Conservation (phyloP, 108 stramenopile species). For the Seminavis robusta region DNA sequence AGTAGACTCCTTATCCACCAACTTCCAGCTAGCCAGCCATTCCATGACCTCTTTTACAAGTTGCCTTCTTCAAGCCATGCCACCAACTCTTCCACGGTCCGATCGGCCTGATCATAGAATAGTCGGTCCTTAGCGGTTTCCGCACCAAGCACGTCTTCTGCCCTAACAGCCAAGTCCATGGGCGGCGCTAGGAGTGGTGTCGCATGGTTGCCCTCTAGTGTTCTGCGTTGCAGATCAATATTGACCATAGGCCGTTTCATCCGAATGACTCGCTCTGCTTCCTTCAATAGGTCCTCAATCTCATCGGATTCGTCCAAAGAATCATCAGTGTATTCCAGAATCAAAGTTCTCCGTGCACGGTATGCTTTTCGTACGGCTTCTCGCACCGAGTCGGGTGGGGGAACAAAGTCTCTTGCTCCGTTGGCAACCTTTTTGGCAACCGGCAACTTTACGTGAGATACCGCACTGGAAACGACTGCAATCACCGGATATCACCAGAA, state of each 20-base stretch:
- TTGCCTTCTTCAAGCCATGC: conserved; percentile 78
- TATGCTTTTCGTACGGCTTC: conserved; percentile 79
- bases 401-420: conserved; percentile 86
- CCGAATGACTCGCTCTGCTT: conserved; percentile 78
- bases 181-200: conserved; percentile 70
- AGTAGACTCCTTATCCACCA: no score
- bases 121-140: conserved; percentile 47
- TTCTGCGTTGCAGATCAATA: conserved; percentile 72
- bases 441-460: not conserved
- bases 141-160: conserved; percentile 63
- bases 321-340: conserved; percentile 85
- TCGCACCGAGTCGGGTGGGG: conserved; percentile 68
- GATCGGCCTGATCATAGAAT: conserved; percentile 38
- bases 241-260: conserved; percentile 92
- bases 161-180: conserved; percentile 47
- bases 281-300: conserved; percentile 76
- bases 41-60: conserved; percentile 12
- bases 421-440: conserved; percentile 36
- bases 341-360: conserved; percentile 80
- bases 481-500: no score
- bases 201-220: conserved; percentile 64
- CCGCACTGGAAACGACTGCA: no score
- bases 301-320: conserved; percentile 84
- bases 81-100: conserved; percentile 64
- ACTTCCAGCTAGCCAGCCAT: no score